phyloP scores from a whole-genome alignment of 2,329 filamentous ascomycete genomes.

The Aspergillus terreus region DNA sequence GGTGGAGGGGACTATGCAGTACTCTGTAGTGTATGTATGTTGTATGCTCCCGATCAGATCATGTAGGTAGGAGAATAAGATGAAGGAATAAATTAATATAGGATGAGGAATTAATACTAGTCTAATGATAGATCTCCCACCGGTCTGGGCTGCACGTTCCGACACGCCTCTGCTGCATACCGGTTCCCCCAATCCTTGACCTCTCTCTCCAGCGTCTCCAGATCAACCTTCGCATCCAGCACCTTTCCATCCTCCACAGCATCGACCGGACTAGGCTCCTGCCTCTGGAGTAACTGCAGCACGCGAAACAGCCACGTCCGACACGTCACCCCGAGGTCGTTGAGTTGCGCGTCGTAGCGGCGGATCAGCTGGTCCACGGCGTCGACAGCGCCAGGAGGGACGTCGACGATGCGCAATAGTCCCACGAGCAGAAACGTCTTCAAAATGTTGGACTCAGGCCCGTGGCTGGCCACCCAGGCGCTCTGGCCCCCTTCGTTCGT shows the following conservation, averaged over 20 bases:
- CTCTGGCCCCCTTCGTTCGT: slow-evolving; percentile 8
- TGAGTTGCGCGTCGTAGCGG: slow-evolving; percentile 16
- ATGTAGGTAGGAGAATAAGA: background rate
- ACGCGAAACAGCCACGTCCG: slow-evolving; percentile 19
- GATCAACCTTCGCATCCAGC: slow-evolving; percentile 3
- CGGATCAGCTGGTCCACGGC: slow-evolving; percentile 17
- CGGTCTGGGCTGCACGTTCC: slow-evolving; percentile 17
- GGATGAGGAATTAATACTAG: background rate
- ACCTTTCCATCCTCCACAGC: background rate
- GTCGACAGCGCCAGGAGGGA: slow-evolving; percentile 7
- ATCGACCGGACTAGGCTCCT: background rate
- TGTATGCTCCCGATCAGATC: background rate
- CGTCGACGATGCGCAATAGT: slow-evolving; percentile 17
- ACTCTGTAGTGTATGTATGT: no score
- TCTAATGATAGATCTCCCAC: background rate
- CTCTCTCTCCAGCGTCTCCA: slow-evolving; percentile 16
- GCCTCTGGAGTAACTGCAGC: slow-evolving; percentile 11
- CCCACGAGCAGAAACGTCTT: slow-evolving; percentile 22
- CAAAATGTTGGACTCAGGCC: slow-evolving; percentile 11
- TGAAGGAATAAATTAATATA: background rate
- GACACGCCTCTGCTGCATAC: slow-evolving; percentile 10
- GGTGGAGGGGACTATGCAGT: background rate
- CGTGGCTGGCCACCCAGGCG: slow-evolving; percentile 20
- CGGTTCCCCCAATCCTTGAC: slow-evolving; percentile 19
- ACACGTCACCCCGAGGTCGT: slow-evolving; percentile 14